These are phyloP conservation scores for Sporothrix phasma DNA, from an alignment of 2,329 filamentous ascomycete genomes.

Conservation along the genomic window DNA sequence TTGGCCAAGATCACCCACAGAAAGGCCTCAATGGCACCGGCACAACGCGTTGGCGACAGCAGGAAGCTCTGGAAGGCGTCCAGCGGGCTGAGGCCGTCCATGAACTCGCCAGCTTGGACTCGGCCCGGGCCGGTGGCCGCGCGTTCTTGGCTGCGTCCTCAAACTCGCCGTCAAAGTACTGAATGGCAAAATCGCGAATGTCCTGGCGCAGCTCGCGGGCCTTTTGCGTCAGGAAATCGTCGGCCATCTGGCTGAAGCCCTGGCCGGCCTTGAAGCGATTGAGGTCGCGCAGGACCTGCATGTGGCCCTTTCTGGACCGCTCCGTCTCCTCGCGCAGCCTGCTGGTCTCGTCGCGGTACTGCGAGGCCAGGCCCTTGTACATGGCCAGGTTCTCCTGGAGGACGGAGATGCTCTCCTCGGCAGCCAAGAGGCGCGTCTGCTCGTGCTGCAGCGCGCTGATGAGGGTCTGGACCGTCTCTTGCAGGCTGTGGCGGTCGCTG, in stretches of 20 bases:
- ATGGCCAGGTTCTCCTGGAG: neutral
- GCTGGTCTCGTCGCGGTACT: slow-evolving; percentile 1
- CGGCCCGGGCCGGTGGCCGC: neutral
- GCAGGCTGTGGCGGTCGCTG: slow-evolving; percentile 1
- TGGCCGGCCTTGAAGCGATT: slow-evolving; percentile 14
- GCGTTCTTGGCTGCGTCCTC: neutral
- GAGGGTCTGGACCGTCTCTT: slow-evolving; percentile 1
- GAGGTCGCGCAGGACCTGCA: slow-evolving; percentile 12
- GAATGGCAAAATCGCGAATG: slow-evolving; percentile 13
- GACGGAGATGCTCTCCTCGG: neutral
- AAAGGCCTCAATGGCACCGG: slow-evolving; percentile 10
- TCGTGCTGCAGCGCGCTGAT: neutral
- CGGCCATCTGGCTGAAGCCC: slow-evolving; percentile 10
- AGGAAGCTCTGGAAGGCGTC: slow-evolving; percentile 8
- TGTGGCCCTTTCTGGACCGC: slow-evolving; percentile 8
- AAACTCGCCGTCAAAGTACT: slow-evolving; percentile 9
- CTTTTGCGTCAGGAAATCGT: slow-evolving; percentile 9
- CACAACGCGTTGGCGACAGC: slow-evolving; percentile 7
- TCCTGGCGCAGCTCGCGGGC: slow-evolving; percentile 13
- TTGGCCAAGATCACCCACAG: slow-evolving; percentile 10
- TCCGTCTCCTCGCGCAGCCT: slow-evolving; percentile 10
- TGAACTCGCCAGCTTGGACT: slow-evolving; percentile 4
- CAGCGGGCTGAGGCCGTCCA: slow-evolving; percentile 1
- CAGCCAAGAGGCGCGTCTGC: neutral
- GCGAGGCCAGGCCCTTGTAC: neutral